phyloP scores from a whole-genome alignment of 768 basidiomycete species.

The Mycena rebaudengoi region DNA sequence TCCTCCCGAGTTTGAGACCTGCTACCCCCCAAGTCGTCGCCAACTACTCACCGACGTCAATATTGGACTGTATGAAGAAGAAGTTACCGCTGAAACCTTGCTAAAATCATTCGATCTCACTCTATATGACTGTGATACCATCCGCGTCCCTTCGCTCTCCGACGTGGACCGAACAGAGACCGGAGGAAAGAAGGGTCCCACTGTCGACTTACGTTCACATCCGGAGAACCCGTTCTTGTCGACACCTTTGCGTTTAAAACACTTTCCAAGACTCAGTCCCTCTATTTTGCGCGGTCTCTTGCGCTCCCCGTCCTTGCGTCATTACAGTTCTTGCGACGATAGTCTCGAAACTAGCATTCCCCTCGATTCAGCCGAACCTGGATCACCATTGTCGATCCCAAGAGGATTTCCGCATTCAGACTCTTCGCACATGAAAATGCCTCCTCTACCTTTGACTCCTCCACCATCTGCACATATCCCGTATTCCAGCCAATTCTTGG shows the following conservation, averaged over 20 bases:
- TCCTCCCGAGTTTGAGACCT: neutral
- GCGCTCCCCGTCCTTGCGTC: conserved; percentile 31
- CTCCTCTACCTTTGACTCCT: conserved; percentile 29
- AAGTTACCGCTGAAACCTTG: conserved; percentile 15
- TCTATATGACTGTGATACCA: conserved; percentile 1
- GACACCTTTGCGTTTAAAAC: conserved; percentile 32
- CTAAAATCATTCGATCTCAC: conserved; percentile 26
- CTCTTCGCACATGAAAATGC: neutral
- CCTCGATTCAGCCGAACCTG: too few species aligned
- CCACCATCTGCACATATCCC: conserved; percentile 28
- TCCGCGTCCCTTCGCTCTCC: conserved; percentile 1
- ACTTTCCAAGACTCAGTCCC: conserved; percentile 33
- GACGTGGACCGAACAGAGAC: neutral
- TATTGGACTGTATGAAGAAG: conserved; percentile 6
- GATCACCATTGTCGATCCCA: neutral
- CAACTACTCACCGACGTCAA: conserved; percentile 15
- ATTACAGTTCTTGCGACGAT: conserved; percentile 18
- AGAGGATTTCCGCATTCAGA: neutral
- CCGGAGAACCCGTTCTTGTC: conserved; percentile 32
- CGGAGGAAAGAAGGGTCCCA: neutral
- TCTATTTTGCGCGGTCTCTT: conserved; percentile 27
- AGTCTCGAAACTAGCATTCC: conserved; percentile 12
- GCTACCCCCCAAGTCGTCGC: conserved; percentile 11
- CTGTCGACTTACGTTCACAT: conserved; percentile 5
- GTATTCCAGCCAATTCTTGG: conserved; percentile 10